Evolutionary conservation across 2,329 filamentous ascomycete species (phyloP), one percentile per base, ranked within the genome.

Genomic region (Xylariaceae sp.): DNA sequence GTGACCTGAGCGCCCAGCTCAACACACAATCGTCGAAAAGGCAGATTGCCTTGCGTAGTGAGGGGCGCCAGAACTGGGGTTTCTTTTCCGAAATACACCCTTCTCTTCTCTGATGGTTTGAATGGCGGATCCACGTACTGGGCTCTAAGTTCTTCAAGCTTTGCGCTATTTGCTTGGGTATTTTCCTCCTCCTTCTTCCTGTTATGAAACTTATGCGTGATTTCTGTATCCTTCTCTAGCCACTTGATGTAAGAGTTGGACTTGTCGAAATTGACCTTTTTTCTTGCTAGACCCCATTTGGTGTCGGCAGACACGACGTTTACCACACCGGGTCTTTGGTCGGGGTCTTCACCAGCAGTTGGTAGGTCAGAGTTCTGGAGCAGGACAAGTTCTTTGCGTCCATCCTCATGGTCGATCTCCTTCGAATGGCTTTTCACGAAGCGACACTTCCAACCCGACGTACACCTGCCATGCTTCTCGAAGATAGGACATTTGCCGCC

Each of bases 31-130:
- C 95, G 86, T 54, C 95, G 88, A 78, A 96, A 99, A 1, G 95
- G 95, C 46, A 98, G 81, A 68, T 99, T 99, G 44, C 95, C 95
- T 75, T 98, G 95, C 0, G 95, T 99, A 1, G 95, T 99, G 47
- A 99, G 81, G 37, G 95, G 95, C 3, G 95, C 95, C n/a, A 99
- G 79, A 10, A 93, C 86, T 0, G 95, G 95, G 1, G 95, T 99
- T 72, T 98, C 93, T 1, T 88, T 86, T 5, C 93, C 93, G 73
- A 98, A 98, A 76, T 99, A 98, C 53, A 99, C 81, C 48, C 88
- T 86, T 55, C 95, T 85, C 79, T 99, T 99, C 77, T 99, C 95
- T 0, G 93, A 97, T 1, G 95, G 87, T 68, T 89, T 85, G 69
- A 97, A 87, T 0, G 93, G 93, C 20, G 91, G 88, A 57, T 98